A percentile compares a stretch with the other conserved stretches of the same genome.
phyloP scores from a whole-genome alignment of 257 asterid genomes.

The Solanum rostratum region DNA sequence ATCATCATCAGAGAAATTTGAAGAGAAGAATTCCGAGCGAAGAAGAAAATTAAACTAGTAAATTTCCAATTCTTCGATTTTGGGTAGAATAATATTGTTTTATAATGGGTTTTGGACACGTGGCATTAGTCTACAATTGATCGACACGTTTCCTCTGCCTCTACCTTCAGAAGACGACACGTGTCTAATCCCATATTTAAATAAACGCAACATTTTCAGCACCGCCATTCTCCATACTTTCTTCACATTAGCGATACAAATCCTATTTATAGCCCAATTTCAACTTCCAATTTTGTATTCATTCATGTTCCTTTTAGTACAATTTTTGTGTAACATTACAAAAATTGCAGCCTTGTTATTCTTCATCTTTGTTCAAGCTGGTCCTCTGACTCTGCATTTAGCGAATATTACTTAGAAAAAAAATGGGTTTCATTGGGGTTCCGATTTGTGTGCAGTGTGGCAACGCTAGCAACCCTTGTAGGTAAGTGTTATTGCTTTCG shows the following conservation, averaged over 20 bases:
- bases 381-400: neutral
- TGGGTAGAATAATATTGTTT: neutral
- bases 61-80: neutral
- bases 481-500: slow-evolving; percentile 5
- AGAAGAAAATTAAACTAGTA: neutral
- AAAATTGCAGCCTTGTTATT: neutral
- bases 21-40: no score
- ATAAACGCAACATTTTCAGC: neutral
- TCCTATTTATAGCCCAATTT: neutral
- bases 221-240: neutral
- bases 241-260: neutral
- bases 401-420: neutral
- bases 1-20: no score
- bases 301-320: neutral
- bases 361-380: neutral
- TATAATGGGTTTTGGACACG: neutral
- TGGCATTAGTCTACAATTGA: neutral
- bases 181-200: neutral
- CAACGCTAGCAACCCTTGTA: slow-evolving; percentile 52
- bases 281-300: neutral
- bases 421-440: slow-evolving; percentile 7
- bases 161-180: neutral
- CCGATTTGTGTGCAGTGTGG: slow-evolving; percentile 60
- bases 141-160: neutral
- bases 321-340: neutral